These are phyloP conservation scores for Juglanconis juglandina DNA, from an alignment of 2,329 filamentous ascomycete species.

Conservation along the genomic window DNA sequence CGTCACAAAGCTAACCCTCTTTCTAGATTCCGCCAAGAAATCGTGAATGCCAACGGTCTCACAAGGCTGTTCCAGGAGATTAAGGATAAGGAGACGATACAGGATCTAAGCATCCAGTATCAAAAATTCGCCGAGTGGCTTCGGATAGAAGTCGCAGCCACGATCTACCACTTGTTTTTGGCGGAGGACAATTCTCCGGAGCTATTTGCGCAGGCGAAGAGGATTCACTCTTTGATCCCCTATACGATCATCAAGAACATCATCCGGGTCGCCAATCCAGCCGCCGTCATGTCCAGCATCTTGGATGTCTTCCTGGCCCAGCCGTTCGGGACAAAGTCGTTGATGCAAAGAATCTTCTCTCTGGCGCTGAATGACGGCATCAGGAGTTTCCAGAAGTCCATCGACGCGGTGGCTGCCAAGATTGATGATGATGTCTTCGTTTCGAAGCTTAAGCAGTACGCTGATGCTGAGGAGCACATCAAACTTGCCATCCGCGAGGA, in stretches of 20 bases:
- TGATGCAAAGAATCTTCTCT: slow-evolving; percentile 92
- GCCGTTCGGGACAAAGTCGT: slow-evolving; percentile 82
- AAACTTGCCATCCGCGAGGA: slow-evolving; percentile 74
- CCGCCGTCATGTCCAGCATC: slow-evolving; percentile 93
- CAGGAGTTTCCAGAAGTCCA: slow-evolving; percentile 77
- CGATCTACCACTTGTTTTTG: slow-evolving; percentile 93
- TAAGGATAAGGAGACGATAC: slow-evolving; percentile 80
- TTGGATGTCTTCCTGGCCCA: slow-evolving; percentile 94
- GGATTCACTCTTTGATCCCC: slow-evolving; percentile 90
- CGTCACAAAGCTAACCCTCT: slow-evolving; percentile 18
- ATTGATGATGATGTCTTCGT: slow-evolving; percentile 79
- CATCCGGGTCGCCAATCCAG: slow-evolving; percentile 92
- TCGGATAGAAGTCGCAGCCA: slow-evolving; percentile 93
- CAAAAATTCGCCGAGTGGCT: slow-evolving; percentile 98
- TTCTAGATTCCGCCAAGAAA: slow-evolving; percentile 60
- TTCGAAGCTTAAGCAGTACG: slow-evolving; percentile 77
- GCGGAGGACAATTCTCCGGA: slow-evolving; percentile 98
- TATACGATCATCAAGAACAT: slow-evolving; percentile 95
- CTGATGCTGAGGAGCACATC: slow-evolving; percentile 67
- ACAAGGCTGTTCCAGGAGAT: slow-evolving; percentile 93
- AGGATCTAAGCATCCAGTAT: slow-evolving; percentile 88
- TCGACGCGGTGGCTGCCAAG: slow-evolving; percentile 72
- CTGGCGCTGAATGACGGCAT: slow-evolving; percentile 91
- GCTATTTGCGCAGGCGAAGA: slow-evolving; percentile 87
- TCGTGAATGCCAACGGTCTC: slow-evolving; percentile 73